Percentiles rank a stretch among this genome's conserved stretches.
Conservation (phyloP, 1,284 basidiomycete species). For the Trametes versicolor region DNA sequence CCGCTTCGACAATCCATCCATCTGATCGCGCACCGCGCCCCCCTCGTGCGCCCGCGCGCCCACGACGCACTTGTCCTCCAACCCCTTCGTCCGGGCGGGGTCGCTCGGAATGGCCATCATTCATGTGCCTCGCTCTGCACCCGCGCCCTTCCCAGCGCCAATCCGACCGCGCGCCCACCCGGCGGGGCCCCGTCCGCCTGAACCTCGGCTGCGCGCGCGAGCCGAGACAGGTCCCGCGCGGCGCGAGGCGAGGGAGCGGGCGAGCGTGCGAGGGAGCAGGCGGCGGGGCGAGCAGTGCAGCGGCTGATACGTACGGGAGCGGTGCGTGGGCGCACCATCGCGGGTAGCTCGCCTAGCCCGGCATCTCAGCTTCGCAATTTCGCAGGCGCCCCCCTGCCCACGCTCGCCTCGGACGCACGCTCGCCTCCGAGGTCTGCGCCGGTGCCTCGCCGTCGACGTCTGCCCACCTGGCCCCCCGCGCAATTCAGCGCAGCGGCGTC, state of each 20-base stretch:
- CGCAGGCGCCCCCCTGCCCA: constrained; percentile 1
- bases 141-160: constrained; percentile 15
- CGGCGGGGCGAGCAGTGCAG: neutral
- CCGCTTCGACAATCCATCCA: constrained; percentile 16
- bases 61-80: constrained; percentile 11
- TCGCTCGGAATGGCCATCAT: constrained; percentile 14
- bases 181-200: constrained; percentile 8
- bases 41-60: constrained; percentile 2
- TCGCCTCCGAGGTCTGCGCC: constrained; percentile 1
- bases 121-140: constrained; percentile 20
- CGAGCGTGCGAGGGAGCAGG: neutral
- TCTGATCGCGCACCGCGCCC: constrained; percentile 15
- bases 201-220: constrained; percentile 8
- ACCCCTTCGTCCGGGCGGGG: constrained; percentile 9
- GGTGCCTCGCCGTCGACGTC: constrained; percentile 6
- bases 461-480: neutral
- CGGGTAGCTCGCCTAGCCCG: constrained; percentile 28
- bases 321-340: constrained; percentile 11
- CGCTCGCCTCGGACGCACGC: neutral
- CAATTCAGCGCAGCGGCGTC: constrained; percentile 1
- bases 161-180: neutral
- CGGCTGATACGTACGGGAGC: neutral
- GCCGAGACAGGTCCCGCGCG: neutral
- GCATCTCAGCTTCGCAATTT: neutral
- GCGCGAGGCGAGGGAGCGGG: neutral